Percentiles rank a stretch among this genome's conserved stretches.
phyloP scores from a whole-genome alignment of 2,329 filamentous ascomycete genomes.

The Ilyonectria mors-panacis region DNA sequence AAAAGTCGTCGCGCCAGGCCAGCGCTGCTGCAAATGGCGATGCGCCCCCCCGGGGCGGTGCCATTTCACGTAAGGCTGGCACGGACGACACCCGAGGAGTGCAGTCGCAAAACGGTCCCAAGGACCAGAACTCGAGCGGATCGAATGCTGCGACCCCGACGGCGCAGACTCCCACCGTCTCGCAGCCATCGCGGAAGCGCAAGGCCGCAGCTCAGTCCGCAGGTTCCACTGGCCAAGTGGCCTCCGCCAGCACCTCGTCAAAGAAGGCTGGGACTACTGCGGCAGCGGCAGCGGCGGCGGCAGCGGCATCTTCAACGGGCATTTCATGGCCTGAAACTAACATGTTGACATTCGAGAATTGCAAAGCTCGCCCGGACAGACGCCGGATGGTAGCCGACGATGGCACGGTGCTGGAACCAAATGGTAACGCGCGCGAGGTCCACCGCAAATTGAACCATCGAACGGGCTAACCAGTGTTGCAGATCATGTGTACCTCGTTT shows the following conservation, averaged over 20 bases:
- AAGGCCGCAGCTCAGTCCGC: conserved; percentile 73
- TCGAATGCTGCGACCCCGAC: conserved; percentile 52
- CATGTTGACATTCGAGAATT: conserved; percentile 88
- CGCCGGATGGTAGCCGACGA: conserved; percentile 91
- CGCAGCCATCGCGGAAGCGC: conserved; percentile 81
- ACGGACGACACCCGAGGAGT: conserved; percentile 58
- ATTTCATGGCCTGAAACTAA: conserved; percentile 76
- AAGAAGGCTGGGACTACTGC: conserved; percentile 39
- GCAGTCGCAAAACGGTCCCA: conserved; percentile 54
- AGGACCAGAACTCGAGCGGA: conserved; percentile 51
- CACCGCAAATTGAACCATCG: conserved; percentile 41
- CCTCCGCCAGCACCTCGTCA: conserved; percentile 42
- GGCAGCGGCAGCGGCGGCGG: conserved; percentile 32
- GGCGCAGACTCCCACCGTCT: conserved; percentile 65
- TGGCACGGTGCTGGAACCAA: conserved; percentile 84
- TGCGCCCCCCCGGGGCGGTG: conserved; percentile 51
- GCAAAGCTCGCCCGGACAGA: conserved; percentile 77
- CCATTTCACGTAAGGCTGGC: conserved; percentile 59
- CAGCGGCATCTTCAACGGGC: conserved; percentile 53
- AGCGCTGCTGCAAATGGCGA: conserved; percentile 57
- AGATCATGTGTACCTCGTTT: conserved; percentile 94
- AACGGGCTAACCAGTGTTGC: conserved; percentile 53
- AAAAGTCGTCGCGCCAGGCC: conserved; percentile 69
- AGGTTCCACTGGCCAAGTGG: conserved; percentile 42
- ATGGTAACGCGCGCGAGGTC: conserved; percentile 73